Evolutionary conservation across 768 basidiomycete species (phyloP).

Genomic region (Hygrophoropsis aurantiaca): DNA sequence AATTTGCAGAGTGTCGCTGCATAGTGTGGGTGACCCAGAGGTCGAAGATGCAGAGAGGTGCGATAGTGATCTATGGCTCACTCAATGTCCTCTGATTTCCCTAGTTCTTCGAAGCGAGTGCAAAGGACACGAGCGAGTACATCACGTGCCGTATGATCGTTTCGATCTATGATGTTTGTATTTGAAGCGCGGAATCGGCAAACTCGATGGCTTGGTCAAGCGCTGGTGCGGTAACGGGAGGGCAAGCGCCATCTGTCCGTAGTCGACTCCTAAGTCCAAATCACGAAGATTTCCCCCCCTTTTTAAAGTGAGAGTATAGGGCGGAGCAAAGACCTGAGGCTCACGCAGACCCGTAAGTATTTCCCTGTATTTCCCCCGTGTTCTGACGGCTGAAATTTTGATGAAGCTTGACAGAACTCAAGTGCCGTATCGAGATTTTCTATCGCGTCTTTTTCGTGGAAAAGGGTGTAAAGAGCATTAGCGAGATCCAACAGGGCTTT

Average conservation of each 20-base stretch:
- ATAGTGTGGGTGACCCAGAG: constrained; percentile 10
- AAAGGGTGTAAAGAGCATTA: constrained; percentile 15
- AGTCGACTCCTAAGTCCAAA: too few species aligned
- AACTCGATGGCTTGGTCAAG: constrained; percentile 13
- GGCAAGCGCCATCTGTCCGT: too few species aligned
- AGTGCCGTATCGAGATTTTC: constrained; percentile 2
- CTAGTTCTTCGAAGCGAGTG: constrained; percentile 5
- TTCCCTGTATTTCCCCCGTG: too few species aligned
- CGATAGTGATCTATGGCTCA: constrained; percentile 4
- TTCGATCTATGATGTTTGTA: constrained; percentile 2
- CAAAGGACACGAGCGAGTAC: constrained; percentile 13
- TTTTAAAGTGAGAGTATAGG: constrained; percentile 8
- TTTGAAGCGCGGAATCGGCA: constrained; percentile 11
- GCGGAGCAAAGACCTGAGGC: constrained; percentile 10
- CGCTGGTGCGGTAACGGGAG: too few species aligned
- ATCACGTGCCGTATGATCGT: neutral
- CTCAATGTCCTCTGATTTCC: constrained; percentile 13
- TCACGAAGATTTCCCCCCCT: constrained; percentile 8
- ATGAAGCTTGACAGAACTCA: too few species aligned
- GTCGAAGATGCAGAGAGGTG: constrained; percentile 4
- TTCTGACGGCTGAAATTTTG: too few species aligned
- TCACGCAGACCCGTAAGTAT: constrained; percentile 7
- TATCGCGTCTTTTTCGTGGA: neutral
- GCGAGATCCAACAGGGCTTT: constrained; percentile 27
- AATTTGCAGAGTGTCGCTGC: constrained; percentile 3